A percentile compares a stretch with the other conserved stretches of the same genome.
Evolutionary conservation across 2,329 filamentous ascomycete genomes (phyloP).

Genomic region (Aspergillus sp.): DNA sequence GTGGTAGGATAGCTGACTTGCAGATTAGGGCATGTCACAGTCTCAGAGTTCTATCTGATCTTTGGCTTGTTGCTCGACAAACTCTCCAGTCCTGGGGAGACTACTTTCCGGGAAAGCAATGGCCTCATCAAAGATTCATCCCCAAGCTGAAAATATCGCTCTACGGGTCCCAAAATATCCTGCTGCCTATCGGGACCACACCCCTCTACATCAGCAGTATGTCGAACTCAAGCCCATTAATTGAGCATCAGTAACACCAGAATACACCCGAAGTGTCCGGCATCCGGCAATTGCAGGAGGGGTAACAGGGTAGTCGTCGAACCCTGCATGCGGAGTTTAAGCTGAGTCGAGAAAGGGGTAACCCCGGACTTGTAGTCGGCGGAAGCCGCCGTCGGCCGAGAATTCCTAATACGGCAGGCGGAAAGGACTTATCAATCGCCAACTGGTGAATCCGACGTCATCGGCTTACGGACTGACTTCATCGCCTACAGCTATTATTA

Average conservation of each 20-base stretch:
- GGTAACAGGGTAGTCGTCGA: not conserved
- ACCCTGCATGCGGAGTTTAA: slow-evolving; percentile 1
- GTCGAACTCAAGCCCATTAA: not conserved
- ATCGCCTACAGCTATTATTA: not conserved
- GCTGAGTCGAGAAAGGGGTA: not conserved
- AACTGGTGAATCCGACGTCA: not conserved
- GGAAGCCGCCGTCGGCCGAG: slow-evolving; percentile 3
- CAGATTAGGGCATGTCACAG: too few relatives aligned
- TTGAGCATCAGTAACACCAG: not conserved
- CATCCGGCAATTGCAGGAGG: not conserved
- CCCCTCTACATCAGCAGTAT: too few relatives aligned
- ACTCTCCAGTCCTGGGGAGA: rapidly evolving
- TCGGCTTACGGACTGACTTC: not conserved
- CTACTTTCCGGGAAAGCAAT: too few relatives aligned
- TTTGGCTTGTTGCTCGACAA: too few relatives aligned
- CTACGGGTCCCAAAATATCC: not conserved
- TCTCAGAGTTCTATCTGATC: too few relatives aligned
- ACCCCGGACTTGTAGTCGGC: not conserved
- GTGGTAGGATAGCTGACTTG: too few relatives aligned
- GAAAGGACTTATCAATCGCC: not conserved
- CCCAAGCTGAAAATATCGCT: too few relatives aligned
- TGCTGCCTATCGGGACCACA: not conserved
- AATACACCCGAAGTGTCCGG: too few relatives aligned
- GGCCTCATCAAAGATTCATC: too few relatives aligned
- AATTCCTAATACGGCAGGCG: not conserved